These are phyloP conservation scores for Ricinus communis DNA, from an alignment of 345 rosid species.

Conservation along the genomic window DNA sequence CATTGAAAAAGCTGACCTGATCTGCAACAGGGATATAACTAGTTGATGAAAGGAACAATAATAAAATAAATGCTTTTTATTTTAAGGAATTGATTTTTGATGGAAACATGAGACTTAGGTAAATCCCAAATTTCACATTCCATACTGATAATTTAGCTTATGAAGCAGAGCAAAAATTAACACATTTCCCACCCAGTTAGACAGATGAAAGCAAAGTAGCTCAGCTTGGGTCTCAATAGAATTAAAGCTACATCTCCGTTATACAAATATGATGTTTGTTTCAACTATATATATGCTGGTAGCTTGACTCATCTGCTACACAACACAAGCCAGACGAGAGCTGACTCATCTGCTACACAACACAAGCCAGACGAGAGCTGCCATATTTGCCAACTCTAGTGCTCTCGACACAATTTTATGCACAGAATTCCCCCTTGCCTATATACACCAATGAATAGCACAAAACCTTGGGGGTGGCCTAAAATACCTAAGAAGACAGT, in stretches of 20 bases:
- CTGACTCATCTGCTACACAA: neutral
- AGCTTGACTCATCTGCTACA: no score
- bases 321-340: no score
- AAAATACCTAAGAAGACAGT: neutral
- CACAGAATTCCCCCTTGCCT: no score
- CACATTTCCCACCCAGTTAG: neutral
- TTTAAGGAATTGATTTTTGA: neutral
- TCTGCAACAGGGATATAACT: slow-evolving; percentile 38
- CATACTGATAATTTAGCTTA: no score
- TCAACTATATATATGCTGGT: no score
- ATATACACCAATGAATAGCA: no score
- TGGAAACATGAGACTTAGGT: neutral
- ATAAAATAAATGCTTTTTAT: neutral
- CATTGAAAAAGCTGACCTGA: slow-evolving; percentile 89
- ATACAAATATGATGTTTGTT: neutral
- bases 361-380: neutral
- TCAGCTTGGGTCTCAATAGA: neutral
- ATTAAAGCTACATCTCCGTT: neutral
- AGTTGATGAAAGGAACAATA: neutral
- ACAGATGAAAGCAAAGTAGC: neutral
- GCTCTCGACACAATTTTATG: neutral
- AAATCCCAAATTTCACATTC: slow-evolving; percentile 2
- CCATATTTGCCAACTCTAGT: neutral
- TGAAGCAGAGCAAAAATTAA: neutral
- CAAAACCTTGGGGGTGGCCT: no score